Percentiles rank a stretch among this genome's conserved stretches.
phyloP scores from a whole-genome alignment of 345 rosid species.

The Erysimum cheiranthoides region DNA sequence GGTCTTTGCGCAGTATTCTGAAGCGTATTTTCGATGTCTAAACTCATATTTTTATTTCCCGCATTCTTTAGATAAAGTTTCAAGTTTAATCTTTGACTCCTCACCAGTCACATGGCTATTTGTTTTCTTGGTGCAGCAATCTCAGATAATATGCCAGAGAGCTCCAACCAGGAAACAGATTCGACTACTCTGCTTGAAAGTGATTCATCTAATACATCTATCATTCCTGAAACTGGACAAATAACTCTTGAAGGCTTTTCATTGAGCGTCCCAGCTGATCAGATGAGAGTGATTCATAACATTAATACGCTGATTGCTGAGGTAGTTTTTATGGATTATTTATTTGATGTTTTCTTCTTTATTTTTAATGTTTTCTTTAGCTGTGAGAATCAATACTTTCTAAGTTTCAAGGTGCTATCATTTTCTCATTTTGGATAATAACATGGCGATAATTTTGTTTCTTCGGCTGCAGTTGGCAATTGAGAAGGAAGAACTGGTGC shows the following conservation, averaged over 20 bases:
- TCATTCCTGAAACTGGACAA: slow-evolving; percentile 55
- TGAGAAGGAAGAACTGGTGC: slow-evolving; percentile 87
- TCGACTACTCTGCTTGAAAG: slow-evolving; percentile 47
- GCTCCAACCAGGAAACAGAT: slow-evolving; percentile 50
- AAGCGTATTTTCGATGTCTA: slow-evolving; percentile 24
- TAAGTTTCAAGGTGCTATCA: slow-evolving; percentile 13
- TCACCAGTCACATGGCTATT: slow-evolving; percentile 25
- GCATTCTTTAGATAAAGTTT: neutral
- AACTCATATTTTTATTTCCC: slow-evolving; percentile 17
- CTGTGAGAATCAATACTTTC: slow-evolving; percentile 5
- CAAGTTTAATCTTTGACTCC: neutral
- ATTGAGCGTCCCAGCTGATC: slow-evolving; percentile 77
- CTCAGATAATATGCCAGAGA: slow-evolving; percentile 50
- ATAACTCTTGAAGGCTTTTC: slow-evolving; percentile 60
- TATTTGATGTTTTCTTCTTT: neutral
- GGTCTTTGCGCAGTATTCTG: slow-evolving; percentile 1
- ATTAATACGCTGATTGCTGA: slow-evolving; percentile 74
- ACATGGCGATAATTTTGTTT: slow-evolving; percentile 4
- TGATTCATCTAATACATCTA: slow-evolving; percentile 48
- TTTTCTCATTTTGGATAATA: slow-evolving; percentile 23
- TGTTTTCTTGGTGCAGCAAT: slow-evolving; percentile 27
- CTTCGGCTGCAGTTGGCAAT: slow-evolving; percentile 67
- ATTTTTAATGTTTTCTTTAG: neutral
- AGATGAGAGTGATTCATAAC: slow-evolving; percentile 73
- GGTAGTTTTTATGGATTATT: slow-evolving; percentile 51